These are phyloP conservation scores for Populus tremula DNA, from an alignment of 345 rosid species.

Conservation along the genomic window DNA sequence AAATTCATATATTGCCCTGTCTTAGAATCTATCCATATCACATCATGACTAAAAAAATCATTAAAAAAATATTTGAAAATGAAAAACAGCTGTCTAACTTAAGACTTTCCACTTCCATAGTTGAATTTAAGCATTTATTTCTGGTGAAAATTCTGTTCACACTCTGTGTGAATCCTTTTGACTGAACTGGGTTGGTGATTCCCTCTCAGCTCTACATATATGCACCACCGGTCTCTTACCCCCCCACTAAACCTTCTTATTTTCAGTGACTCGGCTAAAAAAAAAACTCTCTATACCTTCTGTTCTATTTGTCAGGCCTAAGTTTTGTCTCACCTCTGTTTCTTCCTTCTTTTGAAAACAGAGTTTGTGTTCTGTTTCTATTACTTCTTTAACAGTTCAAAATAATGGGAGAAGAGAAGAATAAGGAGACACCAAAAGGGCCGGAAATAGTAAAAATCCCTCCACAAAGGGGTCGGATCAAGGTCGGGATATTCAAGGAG, in stretches of 20 bases:
- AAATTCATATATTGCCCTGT: neutral
- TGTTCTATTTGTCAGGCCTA: neutral
- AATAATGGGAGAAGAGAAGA: slow-evolving; percentile 9
- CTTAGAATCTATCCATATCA: neutral
- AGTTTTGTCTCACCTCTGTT: neutral
- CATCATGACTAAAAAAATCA: neutral
- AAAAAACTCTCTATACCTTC: neutral
- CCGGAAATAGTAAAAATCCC: slow-evolving; percentile 17
- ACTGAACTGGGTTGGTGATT: neutral
- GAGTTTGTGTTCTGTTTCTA: neutral
- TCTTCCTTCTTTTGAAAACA: neutral
- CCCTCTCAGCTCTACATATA: neutral
- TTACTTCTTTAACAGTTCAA: neutral
- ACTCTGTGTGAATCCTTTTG: neutral
- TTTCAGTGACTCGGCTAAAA: neutral
- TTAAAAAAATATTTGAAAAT: neutral
- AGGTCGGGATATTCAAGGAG: slow-evolving; percentile 10
- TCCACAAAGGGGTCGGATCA: slow-evolving; percentile 34
- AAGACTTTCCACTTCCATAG: neutral
- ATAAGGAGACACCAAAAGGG: neutral
- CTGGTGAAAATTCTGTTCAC: neutral
- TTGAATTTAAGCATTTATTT: neutral
- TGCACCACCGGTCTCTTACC: neutral
- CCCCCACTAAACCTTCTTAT: neutral
- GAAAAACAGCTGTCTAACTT: slow-evolving; percentile 1